phyloP scores from a whole-genome alignment of 2,329 filamentous ascomycete genomes.

The Hypoxylon sp. region DNA sequence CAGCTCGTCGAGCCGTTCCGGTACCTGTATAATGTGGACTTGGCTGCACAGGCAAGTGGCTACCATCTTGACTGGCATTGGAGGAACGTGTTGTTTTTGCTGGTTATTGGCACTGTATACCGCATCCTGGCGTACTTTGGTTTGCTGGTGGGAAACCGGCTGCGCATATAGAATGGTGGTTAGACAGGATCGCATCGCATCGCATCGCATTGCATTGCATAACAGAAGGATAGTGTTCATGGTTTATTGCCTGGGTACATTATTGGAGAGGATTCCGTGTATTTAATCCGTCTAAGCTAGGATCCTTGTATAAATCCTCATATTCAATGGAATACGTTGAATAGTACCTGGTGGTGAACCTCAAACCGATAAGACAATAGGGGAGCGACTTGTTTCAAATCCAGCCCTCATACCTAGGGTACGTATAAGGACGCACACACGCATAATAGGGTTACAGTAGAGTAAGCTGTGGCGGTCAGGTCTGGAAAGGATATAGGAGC shows the following conservation, averaged over 20 bases:
- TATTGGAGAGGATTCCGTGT: not conserved
- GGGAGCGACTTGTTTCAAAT: not conserved
- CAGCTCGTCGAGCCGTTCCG: slow-evolving; percentile 64
- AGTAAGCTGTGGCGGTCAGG: slow-evolving; percentile 10
- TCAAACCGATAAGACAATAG: not conserved
- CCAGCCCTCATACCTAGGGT: not conserved
- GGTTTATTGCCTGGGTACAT: not conserved
- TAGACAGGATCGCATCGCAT: not conserved
- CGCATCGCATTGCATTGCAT: not conserved
- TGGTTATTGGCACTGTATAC: slow-evolving; percentile 62
- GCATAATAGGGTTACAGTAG: slow-evolving; percentile 3
- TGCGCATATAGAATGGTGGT: slow-evolving; percentile 49
- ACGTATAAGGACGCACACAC: not conserved
- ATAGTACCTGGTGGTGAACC: not conserved
- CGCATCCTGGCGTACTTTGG: slow-evolving; percentile 62
- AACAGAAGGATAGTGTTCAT: not conserved
- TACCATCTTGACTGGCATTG: slow-evolving; percentile 62
- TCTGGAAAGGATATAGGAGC: slow-evolving; percentile 8
- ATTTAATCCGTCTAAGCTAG: not conserved
- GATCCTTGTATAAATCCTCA: not conserved
- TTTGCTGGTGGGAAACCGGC: slow-evolving; percentile 54
- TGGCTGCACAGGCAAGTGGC: slow-evolving; percentile 61
- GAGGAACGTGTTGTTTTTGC: slow-evolving; percentile 62
- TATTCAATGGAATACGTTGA: not conserved
- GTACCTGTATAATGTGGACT: slow-evolving; percentile 67